Evolutionary conservation across 495 filamentous ascomycete genomes (phyloP), one percentile per base, ranked within the genome.

Genomic region (Apiosordaria backusii): DNA sequence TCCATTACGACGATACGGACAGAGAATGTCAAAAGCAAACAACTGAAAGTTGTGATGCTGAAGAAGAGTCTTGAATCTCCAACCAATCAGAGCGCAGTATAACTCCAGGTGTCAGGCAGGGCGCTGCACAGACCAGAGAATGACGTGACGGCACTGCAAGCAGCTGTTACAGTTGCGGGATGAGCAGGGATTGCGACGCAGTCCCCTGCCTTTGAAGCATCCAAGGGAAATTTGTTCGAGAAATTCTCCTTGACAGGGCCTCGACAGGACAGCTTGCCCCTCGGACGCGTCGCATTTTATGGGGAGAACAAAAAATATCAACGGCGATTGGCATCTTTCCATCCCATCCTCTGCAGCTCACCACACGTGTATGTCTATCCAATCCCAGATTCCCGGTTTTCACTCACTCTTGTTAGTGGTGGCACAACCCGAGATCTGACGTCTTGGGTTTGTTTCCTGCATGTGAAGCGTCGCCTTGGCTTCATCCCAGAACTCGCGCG

Each of bases 201-300:
- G 35, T 15, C 35, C 35, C 35, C 13, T 45, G 35, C 35, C 9
- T 45, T 45, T 45, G 35, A 45, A 45, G 35, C 35, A 45, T 55
- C n/a, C 22, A 55, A 23, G 18, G 52, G 52, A 55, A 55, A 55
- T 55, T 55, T 55, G 52, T 55, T 55, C 52, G 19, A 55, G 52
- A 55, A 55, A 55, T 21, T 55, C 52, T 6, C 52, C 22, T 55
- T 55, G 52, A 10, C 16, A 5, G 52, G 52, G 52, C 9, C 0
- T 55, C 52, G n/a, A 19, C n/a, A 55, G 52, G 52, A 55, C 52
- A 55, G 52, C 19, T 55, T 55, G 52, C 52, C 52, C 52, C 52
- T 55, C 52, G 22, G 52, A 55, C 52, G 52, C 52, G 52, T 55
- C 35, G 35, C 35, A 45, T 45, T 45, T 45, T 45, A 45, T 13